Base-by-base conservation (phyloP, 2,329 filamentous ascomycete genomes). In the Neonectria punicea region DNA sequence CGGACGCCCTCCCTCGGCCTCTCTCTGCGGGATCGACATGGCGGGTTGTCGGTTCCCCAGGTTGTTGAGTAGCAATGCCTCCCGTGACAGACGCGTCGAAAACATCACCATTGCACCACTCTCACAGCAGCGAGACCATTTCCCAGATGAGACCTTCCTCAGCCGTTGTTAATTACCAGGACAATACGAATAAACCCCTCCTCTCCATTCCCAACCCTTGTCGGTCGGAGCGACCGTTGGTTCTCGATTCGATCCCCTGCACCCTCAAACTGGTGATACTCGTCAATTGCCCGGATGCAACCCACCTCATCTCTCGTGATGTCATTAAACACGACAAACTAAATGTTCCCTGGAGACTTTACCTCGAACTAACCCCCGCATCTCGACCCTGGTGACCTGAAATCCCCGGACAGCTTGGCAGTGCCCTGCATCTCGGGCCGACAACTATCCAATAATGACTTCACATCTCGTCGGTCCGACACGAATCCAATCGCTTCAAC, bases 351-450 rank as follows among this genome's bases (percentile, higher is more conserved):
- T 7, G 2, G n/a, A 51, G 28, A 11, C 3, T 34, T 14, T 51
- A 22, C 49, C 18, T 30, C n/a, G 32, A 51, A 7, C 30, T n/a
- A 20, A 34, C 49, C 49, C 47, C 49, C 49, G 49, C 49, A 34
- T 51, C 30, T 18, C 25, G 25, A 22, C 22, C 22, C 22, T 4
- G 46, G 13, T 47, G 46, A 28, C 47, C 16, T 32, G 2, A 18
- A 7, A 34, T 51, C 49, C 20, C 20, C n/a, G 16, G 20, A 34
- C 54, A 14, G 11, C 49, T 58, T 50, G 53, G 32, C 36, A 16
- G 39, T 3, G 2, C 20, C 3, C 0, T 0, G 0, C 6, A 0
- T 36, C 20, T 70, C 71, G 71, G 71, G 59, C 71, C 71, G 71
- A 73, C 53, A 0, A 54, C 50, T 0, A 0, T n/a, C 71, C 64